Conservation (phyloP, 495 filamentous ascomycete species). For the Penicillium coffeae region DNA sequence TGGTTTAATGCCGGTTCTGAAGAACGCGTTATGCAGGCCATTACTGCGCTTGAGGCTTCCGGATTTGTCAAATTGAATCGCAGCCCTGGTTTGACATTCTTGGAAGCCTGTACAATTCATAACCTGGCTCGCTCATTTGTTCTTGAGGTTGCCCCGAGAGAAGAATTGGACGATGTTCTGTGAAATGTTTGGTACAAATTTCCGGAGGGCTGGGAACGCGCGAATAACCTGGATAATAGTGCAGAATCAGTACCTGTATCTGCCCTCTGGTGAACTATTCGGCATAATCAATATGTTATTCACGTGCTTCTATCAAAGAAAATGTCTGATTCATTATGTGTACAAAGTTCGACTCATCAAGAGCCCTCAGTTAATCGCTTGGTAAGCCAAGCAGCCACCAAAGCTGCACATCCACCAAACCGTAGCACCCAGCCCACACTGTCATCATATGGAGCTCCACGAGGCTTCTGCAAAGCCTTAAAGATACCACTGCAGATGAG, state of each 20-base stretch:
- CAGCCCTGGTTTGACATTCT: not conserved
- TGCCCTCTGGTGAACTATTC: too few relatives aligned
- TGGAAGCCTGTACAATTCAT: not conserved
- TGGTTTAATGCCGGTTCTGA: too few relatives aligned
- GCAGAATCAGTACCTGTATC: too few relatives aligned
- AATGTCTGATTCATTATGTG: too few relatives aligned
- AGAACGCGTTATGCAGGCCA: not conserved
- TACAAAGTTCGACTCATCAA: constrained; percentile 9
- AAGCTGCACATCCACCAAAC: constrained; percentile 71
- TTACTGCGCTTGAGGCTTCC: not conserved
- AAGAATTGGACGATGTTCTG: not conserved
- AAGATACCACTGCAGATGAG: constrained; percentile 78
- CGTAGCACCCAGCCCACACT: constrained; percentile 83
- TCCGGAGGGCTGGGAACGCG: too few relatives aligned
- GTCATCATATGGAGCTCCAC: constrained; percentile 75
- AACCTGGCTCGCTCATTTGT: not conserved
- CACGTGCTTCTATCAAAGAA: too few relatives aligned
- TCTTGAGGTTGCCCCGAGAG: not conserved
- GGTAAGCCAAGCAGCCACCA: constrained; percentile 70
- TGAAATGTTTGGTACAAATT: too few relatives aligned
- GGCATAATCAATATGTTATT: too few relatives aligned
- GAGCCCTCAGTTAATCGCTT: constrained; percentile 40
- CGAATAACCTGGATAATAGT: too few relatives aligned
- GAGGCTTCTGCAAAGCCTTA: constrained; percentile 72
- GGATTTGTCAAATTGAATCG: not conserved